phyloP scores from a whole-genome alignment of 345 rosid genomes.

The Salix viminalis region DNA sequence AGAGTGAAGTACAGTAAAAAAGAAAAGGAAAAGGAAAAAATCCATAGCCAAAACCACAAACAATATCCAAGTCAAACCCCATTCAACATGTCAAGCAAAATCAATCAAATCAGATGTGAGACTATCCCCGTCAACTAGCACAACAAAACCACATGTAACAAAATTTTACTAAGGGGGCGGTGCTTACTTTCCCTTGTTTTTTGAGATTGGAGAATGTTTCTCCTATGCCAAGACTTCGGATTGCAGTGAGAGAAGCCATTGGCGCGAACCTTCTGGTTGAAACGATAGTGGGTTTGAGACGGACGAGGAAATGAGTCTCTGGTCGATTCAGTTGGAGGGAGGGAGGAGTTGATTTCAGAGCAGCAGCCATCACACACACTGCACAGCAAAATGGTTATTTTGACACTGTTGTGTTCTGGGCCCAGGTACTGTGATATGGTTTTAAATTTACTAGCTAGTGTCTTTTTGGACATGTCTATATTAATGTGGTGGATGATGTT shows the following conservation, averaged over 20 bases:
- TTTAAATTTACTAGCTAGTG: background rate
- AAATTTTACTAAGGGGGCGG: background rate
- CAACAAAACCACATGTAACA: background rate
- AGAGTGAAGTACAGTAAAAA: too few relatives aligned
- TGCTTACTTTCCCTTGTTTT: conserved; percentile 57
- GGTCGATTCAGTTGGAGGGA: conserved; percentile 32
- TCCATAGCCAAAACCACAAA: background rate
- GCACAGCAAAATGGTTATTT: background rate
- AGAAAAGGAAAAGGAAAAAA: background rate
- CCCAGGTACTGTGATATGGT: background rate
- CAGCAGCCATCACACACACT: conserved; percentile 28
- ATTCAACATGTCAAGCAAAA: background rate
- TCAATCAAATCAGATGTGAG: background rate
- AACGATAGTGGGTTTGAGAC: conserved; percentile 20
- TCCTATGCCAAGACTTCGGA: conserved; percentile 43
- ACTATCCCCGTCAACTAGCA: background rate
- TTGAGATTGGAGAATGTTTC: conserved; percentile 62
- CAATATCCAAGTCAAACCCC: background rate
- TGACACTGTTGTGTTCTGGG: background rate
- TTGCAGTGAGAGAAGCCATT: conserved; percentile 52
- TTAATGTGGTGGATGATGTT: too few relatives aligned
- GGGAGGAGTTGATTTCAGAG: conserved; percentile 20
- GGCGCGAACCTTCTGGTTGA: conserved; percentile 36
- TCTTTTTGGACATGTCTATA: background rate
- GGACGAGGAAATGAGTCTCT: conserved; percentile 20